phyloP scores from a whole-genome alignment of 2,329 filamentous ascomycete species.

The Xylaria sp. region DNA sequence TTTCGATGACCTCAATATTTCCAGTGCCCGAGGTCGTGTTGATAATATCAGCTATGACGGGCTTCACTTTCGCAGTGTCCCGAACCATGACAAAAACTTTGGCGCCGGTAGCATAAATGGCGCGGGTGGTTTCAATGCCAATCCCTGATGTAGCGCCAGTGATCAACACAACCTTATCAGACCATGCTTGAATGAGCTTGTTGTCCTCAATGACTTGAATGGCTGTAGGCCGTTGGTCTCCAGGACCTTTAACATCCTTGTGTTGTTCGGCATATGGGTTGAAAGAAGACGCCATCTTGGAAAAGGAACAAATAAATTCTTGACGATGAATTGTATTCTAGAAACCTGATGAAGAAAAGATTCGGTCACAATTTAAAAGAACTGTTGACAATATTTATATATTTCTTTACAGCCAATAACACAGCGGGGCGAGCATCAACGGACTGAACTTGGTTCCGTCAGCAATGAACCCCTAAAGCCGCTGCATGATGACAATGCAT shows the following conservation, averaged over 20 bases:
- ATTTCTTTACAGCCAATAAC: not conserved
- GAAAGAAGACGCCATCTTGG: slow-evolving; percentile 29
- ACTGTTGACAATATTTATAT: slow-evolving; percentile 8
- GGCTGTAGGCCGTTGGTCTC: slow-evolving; percentile 55
- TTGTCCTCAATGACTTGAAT: slow-evolving; percentile 54
- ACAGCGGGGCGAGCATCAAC: not conserved
- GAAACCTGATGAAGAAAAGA: not conserved
- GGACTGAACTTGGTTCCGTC: slow-evolving; percentile 13
- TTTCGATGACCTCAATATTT: slow-evolving; percentile 30
- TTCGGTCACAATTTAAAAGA: not conserved
- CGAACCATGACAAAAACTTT: slow-evolving; percentile 23
- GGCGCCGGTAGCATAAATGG: slow-evolving; percentile 53
- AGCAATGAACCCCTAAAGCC: slow-evolving; percentile 24
- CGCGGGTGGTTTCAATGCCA: slow-evolving; percentile 56
- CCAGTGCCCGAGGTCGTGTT: slow-evolving; percentile 26
- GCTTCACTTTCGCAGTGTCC: slow-evolving; percentile 21
- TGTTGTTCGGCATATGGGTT: slow-evolving; percentile 45
- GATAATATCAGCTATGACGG: slow-evolving; percentile 30
- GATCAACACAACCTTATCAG: slow-evolving; percentile 54
- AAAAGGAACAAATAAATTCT: not conserved
- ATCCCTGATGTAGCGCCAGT: slow-evolving; percentile 57
- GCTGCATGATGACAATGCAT: slow-evolving; percentile 20
- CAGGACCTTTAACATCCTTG: slow-evolving; percentile 50
- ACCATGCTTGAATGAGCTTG: slow-evolving; percentile 46
- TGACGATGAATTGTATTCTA: not conserved